Evolutionary conservation across 2,329 filamentous ascomycete species (phyloP), one percentile per base, ranked within the genome.

Genomic region (Monilinia laxa): DNA sequence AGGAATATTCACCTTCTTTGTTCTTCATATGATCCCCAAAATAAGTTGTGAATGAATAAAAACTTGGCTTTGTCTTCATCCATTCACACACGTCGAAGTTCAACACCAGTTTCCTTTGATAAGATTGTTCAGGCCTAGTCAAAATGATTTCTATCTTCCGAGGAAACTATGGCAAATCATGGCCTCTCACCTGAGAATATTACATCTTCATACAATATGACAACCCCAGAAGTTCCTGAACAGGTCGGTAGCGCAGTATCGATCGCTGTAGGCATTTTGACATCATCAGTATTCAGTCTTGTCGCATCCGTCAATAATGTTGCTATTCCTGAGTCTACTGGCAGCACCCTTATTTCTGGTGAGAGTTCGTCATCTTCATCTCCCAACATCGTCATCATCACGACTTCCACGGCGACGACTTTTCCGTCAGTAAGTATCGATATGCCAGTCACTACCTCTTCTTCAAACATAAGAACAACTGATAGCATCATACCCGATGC

Each of bases 1-100:
- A 51, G 42, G n/a, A 28, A 51, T 12, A 51, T 60, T 60, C 58
- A 60, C 45, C 14, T 38, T 51, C 58, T 51, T 60, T 60, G 58
- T 60, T 38, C 45, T 49, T 51, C 58, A 38, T n/a, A 51, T 38
- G 58, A 60, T 60, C 14, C 28, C 28, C 20, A 38, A 51, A 51
- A 51, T 60, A 60, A 35, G 14, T 51, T 7, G 28, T 60, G 58
- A 60, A 60, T 60, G 11, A 45, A 60, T 60, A 4, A 14, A 38
- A 18, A 18, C 7, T 38, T 38, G 49, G 58, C 58, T 60, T 60
- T 60, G 58, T 60, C 45, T 59, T 59, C n/a, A 9, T 35, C 58
- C 58, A 60, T 60, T 60, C 58, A 60, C 57, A 49, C 28, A 60
- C 4, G 31, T 51, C 14, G 20, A 60, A 12, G 12, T 51, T 40